phyloP scores from a whole-genome alignment of 257 asterid species.

The Solanum tarijense region DNA sequence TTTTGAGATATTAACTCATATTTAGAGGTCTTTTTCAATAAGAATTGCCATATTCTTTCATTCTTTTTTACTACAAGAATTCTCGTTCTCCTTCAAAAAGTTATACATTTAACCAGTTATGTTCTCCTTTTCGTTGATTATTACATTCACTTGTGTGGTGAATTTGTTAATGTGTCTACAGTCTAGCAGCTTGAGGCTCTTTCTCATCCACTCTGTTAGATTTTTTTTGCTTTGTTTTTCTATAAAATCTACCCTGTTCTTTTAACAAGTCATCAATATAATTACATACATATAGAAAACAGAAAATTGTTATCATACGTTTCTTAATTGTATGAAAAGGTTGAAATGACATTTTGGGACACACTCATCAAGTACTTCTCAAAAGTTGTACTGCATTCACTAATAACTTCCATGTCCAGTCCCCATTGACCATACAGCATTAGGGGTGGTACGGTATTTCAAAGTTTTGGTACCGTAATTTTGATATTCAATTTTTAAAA shows the following conservation, averaged over 20 bases:
- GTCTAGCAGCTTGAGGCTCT: not conserved
- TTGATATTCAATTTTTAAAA: too few species aligned
- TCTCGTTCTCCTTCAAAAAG: not conserved
- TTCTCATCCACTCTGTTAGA: not conserved
- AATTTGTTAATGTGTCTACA: not conserved
- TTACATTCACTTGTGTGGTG: not conserved
- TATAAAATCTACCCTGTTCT: not conserved
- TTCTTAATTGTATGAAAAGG: not conserved
- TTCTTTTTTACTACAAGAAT: not conserved
- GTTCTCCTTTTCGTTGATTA: not conserved
- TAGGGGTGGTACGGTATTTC: too few species aligned
- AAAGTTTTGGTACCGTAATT: too few species aligned
- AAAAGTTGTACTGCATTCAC: not conserved
- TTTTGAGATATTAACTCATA: not conserved
- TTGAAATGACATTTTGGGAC: not conserved
- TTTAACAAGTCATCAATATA: too few species aligned
- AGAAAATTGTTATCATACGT: not conserved
- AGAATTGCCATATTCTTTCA: not conserved
- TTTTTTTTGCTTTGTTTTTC: not conserved
- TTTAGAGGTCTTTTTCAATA: constrained; percentile 17
- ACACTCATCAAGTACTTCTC: not conserved
- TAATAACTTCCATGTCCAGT: not conserved
- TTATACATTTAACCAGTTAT: not conserved
- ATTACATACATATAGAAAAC: not conserved
- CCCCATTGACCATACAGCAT: not conserved